phyloP scores from a whole-genome alignment of 2,329 filamentous ascomycete genomes.

The Phyllosticta paracitricarpa region DNA sequence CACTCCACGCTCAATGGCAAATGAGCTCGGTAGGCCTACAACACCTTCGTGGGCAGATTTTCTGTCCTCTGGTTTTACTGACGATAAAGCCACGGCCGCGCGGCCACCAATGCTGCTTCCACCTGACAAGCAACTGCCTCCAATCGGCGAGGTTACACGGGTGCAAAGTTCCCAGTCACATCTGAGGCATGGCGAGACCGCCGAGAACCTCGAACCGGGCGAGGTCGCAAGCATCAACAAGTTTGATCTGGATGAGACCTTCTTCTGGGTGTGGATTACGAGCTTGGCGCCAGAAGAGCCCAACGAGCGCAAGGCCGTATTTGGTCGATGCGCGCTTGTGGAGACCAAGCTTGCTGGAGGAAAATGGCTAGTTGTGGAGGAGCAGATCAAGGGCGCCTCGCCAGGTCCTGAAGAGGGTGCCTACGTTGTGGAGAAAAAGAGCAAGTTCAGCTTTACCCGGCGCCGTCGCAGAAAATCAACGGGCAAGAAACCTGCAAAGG shows the following conservation, averaged over 20 bases:
- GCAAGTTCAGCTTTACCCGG: conserved; percentile 73
- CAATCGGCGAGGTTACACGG: conserved; percentile 57
- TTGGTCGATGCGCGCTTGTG: conserved; percentile 84
- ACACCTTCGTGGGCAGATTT: conserved; percentile 99
- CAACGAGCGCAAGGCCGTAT: conserved; percentile 74
- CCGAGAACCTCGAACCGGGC: conserved; percentile 70
- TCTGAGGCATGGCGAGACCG: conserved; percentile 48
- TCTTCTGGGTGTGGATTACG: conserved; percentile 99
- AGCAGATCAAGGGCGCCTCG: conserved; percentile 88
- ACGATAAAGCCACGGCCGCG: conserved; percentile 56
- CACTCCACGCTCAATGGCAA: conserved; percentile 56
- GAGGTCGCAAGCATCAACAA: conserved; percentile 86
- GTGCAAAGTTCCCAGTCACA: conserved; percentile 84
- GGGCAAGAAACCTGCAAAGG: conserved; percentile 37
- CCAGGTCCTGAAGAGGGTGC: conserved; percentile 74
- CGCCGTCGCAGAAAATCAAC: conserved; percentile 50
- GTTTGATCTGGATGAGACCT: conserved; percentile 84
- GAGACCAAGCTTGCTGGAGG: conserved; percentile 76
- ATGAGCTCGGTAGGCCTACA: conserved; percentile 67
- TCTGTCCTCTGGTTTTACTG: conserved; percentile 82
- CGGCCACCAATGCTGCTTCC: conserved; percentile 67
- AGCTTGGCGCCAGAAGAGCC: conserved; percentile 90
- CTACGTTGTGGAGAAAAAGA: conserved; percentile 92
- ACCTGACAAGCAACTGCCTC: conserved; percentile 82
- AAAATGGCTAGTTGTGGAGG: conserved; percentile 90